Base-by-base conservation (phyloP, 2,329 filamentous ascomycete species). In the Fusarium gaditjirri region DNA sequence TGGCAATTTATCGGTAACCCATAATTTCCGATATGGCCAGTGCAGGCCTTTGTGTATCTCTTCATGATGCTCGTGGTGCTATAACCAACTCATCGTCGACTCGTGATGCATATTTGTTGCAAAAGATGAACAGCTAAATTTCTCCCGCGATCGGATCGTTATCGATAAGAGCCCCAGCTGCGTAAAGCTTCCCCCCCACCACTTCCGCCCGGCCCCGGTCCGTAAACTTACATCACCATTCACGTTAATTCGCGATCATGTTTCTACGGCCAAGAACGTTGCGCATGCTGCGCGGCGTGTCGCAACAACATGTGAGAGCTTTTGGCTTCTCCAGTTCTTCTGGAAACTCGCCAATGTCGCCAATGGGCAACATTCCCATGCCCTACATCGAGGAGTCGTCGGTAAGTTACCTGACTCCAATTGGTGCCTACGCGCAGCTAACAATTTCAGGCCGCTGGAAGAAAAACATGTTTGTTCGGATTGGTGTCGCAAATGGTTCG, bases 381-480 rank as follows among this genome's bases (percentile, higher is more conserved):
- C 88, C 88, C 2, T 90, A 89, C 76, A 90, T 90, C 77, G 82
- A 83, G 73, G 82, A 83, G 79, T 82, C 81, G 29, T 82, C 82
- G 74, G 82, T 83, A 72, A 78, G 82, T 75, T 69, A 50, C 25
- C 21, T 49, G 25, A 46, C 16, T 52, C 21, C 21, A 17, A 13
- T 29, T 8, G 27, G 16, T 39, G 42, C 54, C 3, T 65, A 52
- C 41, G 25, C 23, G n/a, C 25, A 31, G 60, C 80, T 83, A 74
- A 83, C 59, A 41, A 33, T n/a, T 63, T 77, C 77, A 94, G 92
- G 88, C 91, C 77, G 91, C 91, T 73, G 92, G 92, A 70, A 93
- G 92, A 88, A 91, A 92, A 80, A 93, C 92, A 81, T 94, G 92
- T 94, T 85, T 74, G 90, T 74, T 47, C 10, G 14, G 19, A 12